A percentile compares a stretch with the other conserved stretches of the same genome.
These are phyloP conservation scores for Coccinonectria pachysandricola DNA, from an alignment of 2,329 filamentous ascomycete genomes.

Conservation along the genomic window DNA sequence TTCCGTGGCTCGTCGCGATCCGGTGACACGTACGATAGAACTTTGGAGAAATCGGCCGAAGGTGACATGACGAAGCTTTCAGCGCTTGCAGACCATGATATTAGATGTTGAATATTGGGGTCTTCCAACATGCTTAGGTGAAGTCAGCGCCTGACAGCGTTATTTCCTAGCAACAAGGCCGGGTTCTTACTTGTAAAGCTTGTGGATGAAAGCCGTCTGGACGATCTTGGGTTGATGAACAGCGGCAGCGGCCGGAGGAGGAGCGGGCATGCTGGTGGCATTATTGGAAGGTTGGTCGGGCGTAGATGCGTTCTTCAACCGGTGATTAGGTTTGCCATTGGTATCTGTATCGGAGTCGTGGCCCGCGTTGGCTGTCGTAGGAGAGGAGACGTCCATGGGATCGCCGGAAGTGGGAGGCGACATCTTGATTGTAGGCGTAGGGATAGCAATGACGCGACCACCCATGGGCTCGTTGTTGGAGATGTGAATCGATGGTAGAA, in stretches of 20 bases:
- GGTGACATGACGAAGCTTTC: conserved; percentile 99
- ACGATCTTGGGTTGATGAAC: conserved; percentile 95
- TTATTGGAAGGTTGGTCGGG: conserved; percentile 24
- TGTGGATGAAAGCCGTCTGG: conserved; percentile 97
- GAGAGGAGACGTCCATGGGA: conserved; percentile 52
- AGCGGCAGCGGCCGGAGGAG: conserved; percentile 50
- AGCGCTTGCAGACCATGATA: conserved; percentile 87
- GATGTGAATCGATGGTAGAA: conserved; percentile 32
- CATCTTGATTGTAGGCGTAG: conserved; percentile 47
- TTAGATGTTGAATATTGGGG: conserved; percentile 82
- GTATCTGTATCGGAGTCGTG: conserved; percentile 34
- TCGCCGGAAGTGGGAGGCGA: conserved; percentile 47
- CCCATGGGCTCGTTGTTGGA: conserved; percentile 35
- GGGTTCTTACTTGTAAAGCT: conserved; percentile 86
- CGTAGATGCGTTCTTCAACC: conserved; percentile 26
- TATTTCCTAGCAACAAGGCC: neutral
- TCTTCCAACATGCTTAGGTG: conserved; percentile 84
- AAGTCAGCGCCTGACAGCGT: conserved; percentile 13
- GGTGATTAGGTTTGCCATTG: conserved; percentile 26
- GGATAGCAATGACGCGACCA: conserved; percentile 46
- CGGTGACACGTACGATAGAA: conserved; percentile 70
- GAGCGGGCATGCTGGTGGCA: conserved; percentile 39
- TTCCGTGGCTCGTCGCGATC: neutral
- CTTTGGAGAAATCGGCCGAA: conserved; percentile 94
- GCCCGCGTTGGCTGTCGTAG: conserved; percentile 32